Evolutionary conservation across 148 eudicot species (phyloP).

Genomic region (Rhododendron griersonianum): DNA sequence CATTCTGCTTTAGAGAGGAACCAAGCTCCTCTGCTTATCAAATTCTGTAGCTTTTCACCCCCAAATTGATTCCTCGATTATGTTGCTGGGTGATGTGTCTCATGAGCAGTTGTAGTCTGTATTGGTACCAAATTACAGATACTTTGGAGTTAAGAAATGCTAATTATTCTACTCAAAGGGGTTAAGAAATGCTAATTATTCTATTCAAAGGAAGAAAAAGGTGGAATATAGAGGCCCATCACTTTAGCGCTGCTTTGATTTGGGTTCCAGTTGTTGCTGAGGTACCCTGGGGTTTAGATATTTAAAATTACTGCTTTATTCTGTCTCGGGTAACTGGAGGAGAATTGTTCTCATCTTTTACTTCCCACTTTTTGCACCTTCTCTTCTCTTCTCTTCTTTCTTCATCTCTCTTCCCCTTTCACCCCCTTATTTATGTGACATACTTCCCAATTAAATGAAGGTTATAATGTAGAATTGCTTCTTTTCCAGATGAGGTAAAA

Average conservation of each 20-base stretch:
- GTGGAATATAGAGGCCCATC: background rate
- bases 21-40: background rate
- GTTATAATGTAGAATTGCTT: background rate
- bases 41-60: background rate
- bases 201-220: background rate
- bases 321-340: background rate
- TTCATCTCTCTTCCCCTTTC: background rate
- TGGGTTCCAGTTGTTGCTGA: background rate
- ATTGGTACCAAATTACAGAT: background rate
- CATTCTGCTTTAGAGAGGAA: background rate
- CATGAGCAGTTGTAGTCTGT: background rate
- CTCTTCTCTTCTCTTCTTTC: background rate
- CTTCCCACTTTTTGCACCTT: background rate
- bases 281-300: background rate
- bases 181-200: background rate
- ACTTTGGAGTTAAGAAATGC: background rate
- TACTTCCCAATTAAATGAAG: background rate
- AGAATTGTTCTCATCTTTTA: background rate
- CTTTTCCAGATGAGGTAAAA: background rate
- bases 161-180: background rate
- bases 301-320: background rate
- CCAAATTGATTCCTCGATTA: background rate
- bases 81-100: background rate
- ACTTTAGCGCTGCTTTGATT: background rate
- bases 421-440: background rate